Conservation (phyloP, 148 eudicot species). For the Vaccinium corymbosum region DNA sequence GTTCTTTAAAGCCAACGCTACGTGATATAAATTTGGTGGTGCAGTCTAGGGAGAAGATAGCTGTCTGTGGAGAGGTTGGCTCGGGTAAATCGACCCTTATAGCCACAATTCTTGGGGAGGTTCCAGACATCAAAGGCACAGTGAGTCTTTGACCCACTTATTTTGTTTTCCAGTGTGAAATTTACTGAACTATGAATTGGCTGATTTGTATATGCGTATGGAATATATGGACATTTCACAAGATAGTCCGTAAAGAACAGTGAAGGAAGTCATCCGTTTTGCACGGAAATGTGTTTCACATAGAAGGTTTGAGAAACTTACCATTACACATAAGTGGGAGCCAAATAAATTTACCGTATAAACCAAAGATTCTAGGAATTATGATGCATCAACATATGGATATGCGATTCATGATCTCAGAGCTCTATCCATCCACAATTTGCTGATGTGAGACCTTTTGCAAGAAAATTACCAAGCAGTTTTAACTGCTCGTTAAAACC, state of each 20-base stretch:
- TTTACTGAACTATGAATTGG: background rate
- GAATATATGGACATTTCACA: too few relatives aligned
- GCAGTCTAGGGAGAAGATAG: conserved; percentile 40
- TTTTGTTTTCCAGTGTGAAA: background rate
- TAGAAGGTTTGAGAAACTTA: too few relatives aligned
- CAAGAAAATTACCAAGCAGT: too few relatives aligned
- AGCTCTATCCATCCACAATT: too few relatives aligned
- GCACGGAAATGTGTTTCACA: too few relatives aligned
- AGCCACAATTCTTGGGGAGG: conserved; percentile 58
- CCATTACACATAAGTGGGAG: too few relatives aligned
- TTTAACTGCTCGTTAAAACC: too few relatives aligned
- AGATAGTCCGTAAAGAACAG: too few relatives aligned
- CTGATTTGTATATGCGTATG: background rate
- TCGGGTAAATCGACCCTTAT: conserved; percentile 60
- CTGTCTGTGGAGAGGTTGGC: conserved; percentile 67
- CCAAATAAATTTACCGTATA: too few relatives aligned
- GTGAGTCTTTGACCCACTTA: conserved; percentile 22
- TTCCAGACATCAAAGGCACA: conserved; percentile 24
- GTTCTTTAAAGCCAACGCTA: conserved; percentile 28
- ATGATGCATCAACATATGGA: background rate
- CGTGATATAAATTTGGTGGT: conserved; percentile 32
- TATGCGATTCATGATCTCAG: too few relatives aligned
- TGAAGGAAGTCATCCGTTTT: too few relatives aligned
- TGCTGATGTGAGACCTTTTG: too few relatives aligned
- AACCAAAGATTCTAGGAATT: background rate